These are phyloP conservation scores for Yarrowia keelungensis DNA, from an alignment of 805 yeast species.

Conservation along the genomic window DNA sequence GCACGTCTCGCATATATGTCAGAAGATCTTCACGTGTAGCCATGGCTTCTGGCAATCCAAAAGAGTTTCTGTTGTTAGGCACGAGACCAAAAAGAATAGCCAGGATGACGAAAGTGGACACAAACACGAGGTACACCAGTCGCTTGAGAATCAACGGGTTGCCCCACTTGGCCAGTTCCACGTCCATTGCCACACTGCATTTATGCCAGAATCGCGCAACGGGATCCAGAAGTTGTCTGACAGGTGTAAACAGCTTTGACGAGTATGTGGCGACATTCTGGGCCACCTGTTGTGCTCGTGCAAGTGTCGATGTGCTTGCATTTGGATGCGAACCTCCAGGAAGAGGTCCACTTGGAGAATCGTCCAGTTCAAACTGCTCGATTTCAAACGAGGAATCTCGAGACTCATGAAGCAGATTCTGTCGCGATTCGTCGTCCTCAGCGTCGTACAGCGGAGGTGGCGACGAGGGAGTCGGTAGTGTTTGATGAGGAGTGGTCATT, in stretches of 20 bases:
- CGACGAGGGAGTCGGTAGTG: slow-evolving; percentile 20
- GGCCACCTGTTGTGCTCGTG: slow-evolving; percentile 27
- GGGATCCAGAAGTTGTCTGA: slow-evolving; percentile 20
- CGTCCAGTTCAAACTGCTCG: slow-evolving; percentile 37
- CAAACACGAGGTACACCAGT: slow-evolving; percentile 69
- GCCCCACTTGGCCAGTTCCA: slow-evolving; percentile 32
- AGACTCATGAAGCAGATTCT: slow-evolving; percentile 20
- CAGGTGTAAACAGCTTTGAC: slow-evolving; percentile 20
- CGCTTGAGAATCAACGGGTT: slow-evolving; percentile 86
- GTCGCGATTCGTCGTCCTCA: slow-evolving; percentile 24
- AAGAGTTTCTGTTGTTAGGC: slow-evolving; percentile 54
- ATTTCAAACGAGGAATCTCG: slow-evolving; percentile 34
- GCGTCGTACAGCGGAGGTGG: slow-evolving; percentile 36
- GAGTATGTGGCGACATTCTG: slow-evolving; percentile 28
- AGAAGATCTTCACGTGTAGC: slow-evolving; percentile 58
- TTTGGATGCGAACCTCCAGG: slow-evolving; percentile 30
- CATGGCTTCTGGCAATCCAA: slow-evolving; percentile 66
- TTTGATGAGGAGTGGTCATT: background rate
- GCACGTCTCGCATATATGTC: slow-evolving; percentile 57
- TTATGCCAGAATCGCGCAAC: slow-evolving; percentile 34
- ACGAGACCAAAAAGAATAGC: slow-evolving; percentile 64
- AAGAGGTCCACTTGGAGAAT: slow-evolving; percentile 27
- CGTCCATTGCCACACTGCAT: slow-evolving; percentile 16
- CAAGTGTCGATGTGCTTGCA: slow-evolving; percentile 15
- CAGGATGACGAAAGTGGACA: slow-evolving; percentile 64